Evolutionary conservation across 805 yeast species (phyloP).

Genomic region (Yamadazyma laniorum): DNA sequence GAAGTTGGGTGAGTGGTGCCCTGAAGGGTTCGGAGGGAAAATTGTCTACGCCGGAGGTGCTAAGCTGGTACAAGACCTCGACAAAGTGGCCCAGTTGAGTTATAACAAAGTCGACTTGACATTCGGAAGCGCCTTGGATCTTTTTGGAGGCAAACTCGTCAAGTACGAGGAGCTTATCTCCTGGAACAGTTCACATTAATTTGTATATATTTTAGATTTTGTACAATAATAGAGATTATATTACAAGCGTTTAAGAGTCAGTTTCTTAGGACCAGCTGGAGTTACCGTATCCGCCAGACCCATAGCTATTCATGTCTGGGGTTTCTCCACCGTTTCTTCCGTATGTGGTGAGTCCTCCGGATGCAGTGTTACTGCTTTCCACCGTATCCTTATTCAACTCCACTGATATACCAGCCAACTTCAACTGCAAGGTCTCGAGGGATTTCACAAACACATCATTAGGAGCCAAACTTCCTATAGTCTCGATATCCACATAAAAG

Average conservation of each 20-base stretch:
- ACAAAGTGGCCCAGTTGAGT: constrained; percentile 64
- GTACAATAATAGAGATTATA: not conserved
- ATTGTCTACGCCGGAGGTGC: constrained; percentile 99
- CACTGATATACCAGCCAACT: constrained; percentile 82
- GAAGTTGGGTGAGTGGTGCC: constrained; percentile 76
- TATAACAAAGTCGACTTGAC: constrained; percentile 86
- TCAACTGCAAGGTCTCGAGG: constrained; percentile 79
- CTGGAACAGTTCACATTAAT: no score
- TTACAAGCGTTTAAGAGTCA: constrained; percentile 3
- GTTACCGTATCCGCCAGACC: constrained; percentile 39
- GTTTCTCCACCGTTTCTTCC: constrained; percentile 36
- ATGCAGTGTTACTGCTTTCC: constrained; percentile 34
- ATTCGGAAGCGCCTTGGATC: constrained; percentile 88
- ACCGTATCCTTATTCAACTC: constrained; percentile 53
- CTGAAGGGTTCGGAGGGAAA: constrained; percentile 51
- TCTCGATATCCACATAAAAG: constrained; percentile 87
- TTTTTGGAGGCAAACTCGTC: constrained; percentile 87
- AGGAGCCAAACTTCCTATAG: constrained; percentile 85
- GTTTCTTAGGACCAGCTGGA: constrained; percentile 27
- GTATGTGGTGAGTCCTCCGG: constrained; percentile 49
- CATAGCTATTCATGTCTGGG: constrained; percentile 13
- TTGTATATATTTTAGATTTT: not conserved
- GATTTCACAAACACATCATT: constrained; percentile 87
- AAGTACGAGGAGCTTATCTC: constrained; percentile 68
- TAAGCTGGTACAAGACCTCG: constrained; percentile 64